Evolutionary conservation across 345 rosid genomes (phyloP), one percentile per base, ranked within the genome.

Genomic region (Populus nigra): DNA sequence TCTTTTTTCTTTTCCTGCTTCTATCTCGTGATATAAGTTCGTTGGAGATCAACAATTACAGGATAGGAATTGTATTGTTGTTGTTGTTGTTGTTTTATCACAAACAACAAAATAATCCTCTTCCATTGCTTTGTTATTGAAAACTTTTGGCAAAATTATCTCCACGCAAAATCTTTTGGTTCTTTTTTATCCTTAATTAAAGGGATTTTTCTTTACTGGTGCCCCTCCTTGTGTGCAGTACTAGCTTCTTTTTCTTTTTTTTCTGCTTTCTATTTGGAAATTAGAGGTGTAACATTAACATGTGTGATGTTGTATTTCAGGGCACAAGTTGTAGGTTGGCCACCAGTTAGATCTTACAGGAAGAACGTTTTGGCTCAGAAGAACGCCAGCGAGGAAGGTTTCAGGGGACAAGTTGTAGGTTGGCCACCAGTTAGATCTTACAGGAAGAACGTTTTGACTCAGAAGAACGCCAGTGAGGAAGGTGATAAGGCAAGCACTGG

Each of bases 311-410:
- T 68, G 55, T 69, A 38, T 35, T 73, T 69, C 81, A 94, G 97
- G 87, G 88, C 92, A 22, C 97, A 94, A 81, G 95, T 94, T 22
- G 94, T 94, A 75, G 98, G 98, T 53, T 94, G 98, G 98, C 98
- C 98, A 71, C 97, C 98, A 13, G 97, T 94, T 81, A 81, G 98
- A 77, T 88, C 92, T 35, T 94, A 89, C 85, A 80, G 98, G 85
- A 94, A 90, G 93, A 94, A 94, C 87, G 76, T 90, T 16, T 89
- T 94, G 94, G 87, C 91, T 49, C 89, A 94, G 76, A 91, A 89
- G 84, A 87, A 65, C 71, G 83, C 75, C 50, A 66, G 55, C 0
- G 83, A 87, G 76, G 83, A 82, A 55, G 62, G 35, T 35, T 73
- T 69, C 81, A 93, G 97, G 87, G 88, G 91, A 22, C 97, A 94